phyloP scores from a whole-genome alignment of 2,329 filamentous ascomycete genomes.

The Cladosporium sp. region DNA sequence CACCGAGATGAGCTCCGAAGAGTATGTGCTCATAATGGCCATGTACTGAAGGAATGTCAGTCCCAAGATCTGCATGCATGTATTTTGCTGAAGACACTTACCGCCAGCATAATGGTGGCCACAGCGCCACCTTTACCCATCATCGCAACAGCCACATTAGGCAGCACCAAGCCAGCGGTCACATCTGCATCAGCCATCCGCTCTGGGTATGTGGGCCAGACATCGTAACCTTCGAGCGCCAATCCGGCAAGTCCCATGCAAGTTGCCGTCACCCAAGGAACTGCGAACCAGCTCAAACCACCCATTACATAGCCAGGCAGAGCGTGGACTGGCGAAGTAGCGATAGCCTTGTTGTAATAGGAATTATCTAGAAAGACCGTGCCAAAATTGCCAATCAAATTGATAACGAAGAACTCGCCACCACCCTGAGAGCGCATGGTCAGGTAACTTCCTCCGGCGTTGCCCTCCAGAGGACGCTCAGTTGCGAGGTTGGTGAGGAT shows the following conservation, averaged over 20 bases:
- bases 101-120: conserved; percentile 33
- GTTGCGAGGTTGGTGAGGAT: conserved; percentile 28
- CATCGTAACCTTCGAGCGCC: conserved; percentile 63
- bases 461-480: conserved; percentile 27
- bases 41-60: conserved; percentile 26
- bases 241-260: conserved; percentile 84
- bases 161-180: conserved; percentile 34
- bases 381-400: conserved; percentile 80
- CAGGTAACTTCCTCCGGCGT: conserved; percentile 31
- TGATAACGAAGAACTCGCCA: conserved; percentile 56
- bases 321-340: conserved; percentile 79
- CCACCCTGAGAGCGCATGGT: conserved; percentile 27
- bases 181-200: conserved; percentile 30
- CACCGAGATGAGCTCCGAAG: conserved; percentile 44
- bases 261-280: conserved; percentile 76
- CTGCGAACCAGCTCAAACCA: conserved; percentile 86
- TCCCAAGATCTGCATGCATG: neutral
- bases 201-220: conserved; percentile 46
- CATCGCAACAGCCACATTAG: conserved; percentile 34
- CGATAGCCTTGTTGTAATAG: conserved; percentile 96
- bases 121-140: conserved; percentile 35
- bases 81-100: neutral
- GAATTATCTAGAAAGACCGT: conserved; percentile 76
- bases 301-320: conserved; percentile 89
- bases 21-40: conserved; percentile 37